Conservation (phyloP, 2,329 filamentous ascomycete species). For the Dendrostoma leiphaemia region DNA sequence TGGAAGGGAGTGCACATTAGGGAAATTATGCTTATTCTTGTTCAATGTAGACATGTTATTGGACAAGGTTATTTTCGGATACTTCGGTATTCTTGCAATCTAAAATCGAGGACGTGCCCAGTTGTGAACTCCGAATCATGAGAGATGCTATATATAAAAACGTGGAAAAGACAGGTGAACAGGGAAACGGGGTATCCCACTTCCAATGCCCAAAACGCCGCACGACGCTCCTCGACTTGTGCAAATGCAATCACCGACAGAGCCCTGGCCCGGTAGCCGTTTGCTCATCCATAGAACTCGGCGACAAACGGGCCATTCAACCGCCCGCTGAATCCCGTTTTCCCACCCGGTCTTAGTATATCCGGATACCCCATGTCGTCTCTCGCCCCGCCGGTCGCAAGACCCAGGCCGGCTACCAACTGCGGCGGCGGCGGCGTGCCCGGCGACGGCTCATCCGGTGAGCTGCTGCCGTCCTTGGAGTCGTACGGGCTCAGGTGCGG, state of each 20-base stretch:
- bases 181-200: not conserved
- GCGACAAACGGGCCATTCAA: slow-evolving; percentile 12
- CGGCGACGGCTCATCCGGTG: slow-evolving; percentile 8
- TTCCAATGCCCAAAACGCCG: not conserved
- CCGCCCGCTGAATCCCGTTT: not conserved
- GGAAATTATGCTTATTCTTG: no score
- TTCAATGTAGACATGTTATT: no score
- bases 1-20: no score
- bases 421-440: slow-evolving; percentile 9
- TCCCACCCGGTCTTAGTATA: slow-evolving; percentile 10
- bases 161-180: not conserved
- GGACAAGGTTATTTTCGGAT: no score
- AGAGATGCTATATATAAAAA: not conserved
- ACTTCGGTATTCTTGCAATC: no score
- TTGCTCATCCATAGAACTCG: slow-evolving; percentile 14
- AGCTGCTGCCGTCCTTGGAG: not conserved
- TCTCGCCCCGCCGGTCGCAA: not conserved
- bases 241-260: no score
- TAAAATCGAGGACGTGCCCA: no score
- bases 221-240: not conserved
- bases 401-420: slow-evolving; percentile 17
- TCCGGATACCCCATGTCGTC: not conserved
- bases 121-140: not conserved
- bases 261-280: not conserved
- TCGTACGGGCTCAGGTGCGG: slow-evolving; percentile 29